Percentiles rank a stretch among this genome's conserved stretches.
Evolutionary conservation across 1,284 basidiomycete genomes (phyloP).

Genomic region (Leccinum huronense): DNA sequence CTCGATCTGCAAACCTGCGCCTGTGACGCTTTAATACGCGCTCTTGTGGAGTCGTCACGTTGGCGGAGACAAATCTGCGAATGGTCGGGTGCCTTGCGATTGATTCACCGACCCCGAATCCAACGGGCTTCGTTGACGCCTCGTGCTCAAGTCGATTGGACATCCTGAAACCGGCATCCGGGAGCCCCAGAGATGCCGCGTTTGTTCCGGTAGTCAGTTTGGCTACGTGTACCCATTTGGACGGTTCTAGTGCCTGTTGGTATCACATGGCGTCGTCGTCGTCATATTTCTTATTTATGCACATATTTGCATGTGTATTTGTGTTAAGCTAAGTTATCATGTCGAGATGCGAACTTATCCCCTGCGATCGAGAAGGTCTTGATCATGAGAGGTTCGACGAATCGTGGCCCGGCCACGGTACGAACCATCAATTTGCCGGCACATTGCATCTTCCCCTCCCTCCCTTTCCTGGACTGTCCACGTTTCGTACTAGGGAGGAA

Average conservation of each 20-base stretch:
- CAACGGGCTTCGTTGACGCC: constrained; percentile 49
- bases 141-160: constrained; percentile 54
- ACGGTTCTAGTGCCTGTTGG: not conserved
- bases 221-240: constrained; percentile 6
- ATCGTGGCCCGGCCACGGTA: not conserved
- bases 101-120: constrained; percentile 41
- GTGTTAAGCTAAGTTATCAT: not conserved
- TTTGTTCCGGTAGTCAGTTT: constrained; percentile 3
- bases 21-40: not conserved
- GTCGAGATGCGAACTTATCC: not conserved
- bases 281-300: not conserved
- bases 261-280: not conserved
- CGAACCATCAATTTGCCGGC: not conserved
- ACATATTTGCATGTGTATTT: constrained; percentile 1
- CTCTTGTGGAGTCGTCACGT: constrained; percentile 1
- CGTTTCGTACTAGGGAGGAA: not conserved
- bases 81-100: constrained; percentile 41
- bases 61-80: not conserved
- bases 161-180: constrained; percentile 11
- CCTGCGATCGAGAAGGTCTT: constrained; percentile 6
- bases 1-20: not conserved
- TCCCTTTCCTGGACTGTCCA: not conserved
- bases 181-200: not conserved
- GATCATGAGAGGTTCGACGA: too few species aligned
- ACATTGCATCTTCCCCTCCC: not conserved